Conservation (phyloP, 257 asterid genomes). For the Petrea volubilis region DNA sequence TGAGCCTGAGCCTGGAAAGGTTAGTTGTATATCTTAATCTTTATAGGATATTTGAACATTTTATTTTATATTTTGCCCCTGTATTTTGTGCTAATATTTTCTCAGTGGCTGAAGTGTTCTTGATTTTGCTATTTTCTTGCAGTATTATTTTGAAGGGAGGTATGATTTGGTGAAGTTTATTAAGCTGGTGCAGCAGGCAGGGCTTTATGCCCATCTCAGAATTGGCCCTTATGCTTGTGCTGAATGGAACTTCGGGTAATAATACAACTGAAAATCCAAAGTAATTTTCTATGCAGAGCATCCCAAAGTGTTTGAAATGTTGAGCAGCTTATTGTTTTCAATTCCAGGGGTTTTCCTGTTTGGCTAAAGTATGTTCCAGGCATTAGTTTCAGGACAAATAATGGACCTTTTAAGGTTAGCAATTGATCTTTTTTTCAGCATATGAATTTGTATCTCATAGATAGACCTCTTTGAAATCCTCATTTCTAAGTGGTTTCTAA, state of each 20-base stretch:
- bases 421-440: conserved; percentile 3
- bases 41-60: not conserved
- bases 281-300: not conserved
- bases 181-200: conserved; percentile 82
- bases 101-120: not conserved
- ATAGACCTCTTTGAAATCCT: not conserved
- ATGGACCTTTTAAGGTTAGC: conserved; percentile 71
- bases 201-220: conserved; percentile 84
- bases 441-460: not conserved
- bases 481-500: not conserved
- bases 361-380: conserved; percentile 89
- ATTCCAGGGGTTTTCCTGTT: conserved; percentile 71
- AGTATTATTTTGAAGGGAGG: conserved; percentile 93
- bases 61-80: not conserved
- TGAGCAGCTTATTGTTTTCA: conserved; percentile 18
- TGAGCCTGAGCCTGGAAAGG: conserved; percentile 94
- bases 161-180: conserved; percentile 91
- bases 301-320: not conserved
- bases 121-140: conserved; percentile 18
- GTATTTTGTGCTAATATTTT: not conserved
- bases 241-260: conserved; percentile 99
- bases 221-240: conserved; percentile 99
- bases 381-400: conserved; percentile 79
- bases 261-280: conserved; percentile 27
- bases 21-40: conserved; percentile 29